Conservation (phyloP, 225 moss, liverwort and hornwort genomes). For the Climacium dendroides region DNA sequence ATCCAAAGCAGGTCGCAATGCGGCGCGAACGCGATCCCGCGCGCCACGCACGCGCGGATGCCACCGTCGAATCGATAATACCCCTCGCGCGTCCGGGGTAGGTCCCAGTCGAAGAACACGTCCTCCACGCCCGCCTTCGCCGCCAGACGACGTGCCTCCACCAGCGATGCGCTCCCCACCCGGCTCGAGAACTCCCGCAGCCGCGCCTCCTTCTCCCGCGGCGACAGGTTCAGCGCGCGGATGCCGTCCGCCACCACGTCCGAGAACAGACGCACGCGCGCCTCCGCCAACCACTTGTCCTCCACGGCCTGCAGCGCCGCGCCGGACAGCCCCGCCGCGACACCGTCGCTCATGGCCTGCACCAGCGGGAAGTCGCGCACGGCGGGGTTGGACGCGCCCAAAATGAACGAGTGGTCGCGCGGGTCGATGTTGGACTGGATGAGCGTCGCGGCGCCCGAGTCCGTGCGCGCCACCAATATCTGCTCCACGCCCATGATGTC, state of each 20-base stretch:
- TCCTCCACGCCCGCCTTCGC: slow-evolving; percentile 24
- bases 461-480: slow-evolving; percentile 53
- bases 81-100: slow-evolving; percentile 60
- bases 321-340: slow-evolving; percentile 30
- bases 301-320: slow-evolving; percentile 49
- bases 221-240: not conserved
- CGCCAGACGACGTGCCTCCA: slow-evolving; percentile 32
- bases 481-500: slow-evolving; percentile 88
- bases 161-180: slow-evolving; percentile 8
- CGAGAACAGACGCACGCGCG: slow-evolving; percentile 27
- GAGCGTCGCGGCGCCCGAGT: slow-evolving; percentile 61
- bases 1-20: slow-evolving; percentile 66
- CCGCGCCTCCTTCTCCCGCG: not conserved
- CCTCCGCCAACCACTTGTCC: slow-evolving; percentile 44
- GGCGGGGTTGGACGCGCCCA: slow-evolving; percentile 49
- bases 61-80: slow-evolving; percentile 57
- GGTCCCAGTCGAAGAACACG: slow-evolving; percentile 64
- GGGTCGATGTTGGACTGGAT: slow-evolving; percentile 70
- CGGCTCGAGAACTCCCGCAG: not conserved
- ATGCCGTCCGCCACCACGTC: slow-evolving; percentile 41
- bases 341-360: slow-evolving; percentile 33
- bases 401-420: slow-evolving; percentile 55
- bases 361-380: slow-evolving; percentile 47
- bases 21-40: slow-evolving; percentile 50
- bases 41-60: slow-evolving; percentile 44